Base-by-base conservation (phyloP, 2,329 filamentous ascomycete species). In the Monosporascus cannonballus region DNA sequence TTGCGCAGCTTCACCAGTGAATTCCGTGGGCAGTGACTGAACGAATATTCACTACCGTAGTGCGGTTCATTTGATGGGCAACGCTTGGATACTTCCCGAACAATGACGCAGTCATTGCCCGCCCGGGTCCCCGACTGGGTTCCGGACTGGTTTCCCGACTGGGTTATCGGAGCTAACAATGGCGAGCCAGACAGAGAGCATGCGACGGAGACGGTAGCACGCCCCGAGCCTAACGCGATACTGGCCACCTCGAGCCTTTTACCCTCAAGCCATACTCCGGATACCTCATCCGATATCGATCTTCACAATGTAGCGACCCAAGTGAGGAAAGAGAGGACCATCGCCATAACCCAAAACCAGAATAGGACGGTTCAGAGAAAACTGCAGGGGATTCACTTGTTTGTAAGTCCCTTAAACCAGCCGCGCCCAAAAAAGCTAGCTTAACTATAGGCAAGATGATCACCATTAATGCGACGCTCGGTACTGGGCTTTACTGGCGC, bases 401-500 rank as follows among this genome's bases (percentile, higher is more conserved):
- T 60, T 50, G 64, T 65, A 49, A 46, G 62, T 59, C 17, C 25
- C 34, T 8, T 11, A 7, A 20, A 8, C 14, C 5, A 24, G 9
- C 9, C 44, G 14, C n/a, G 27, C 9, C 15, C 18, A 3, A 24
- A 27, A 27, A 14, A 20, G 17, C 45, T 51, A 20, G 52, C 42
- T 42, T 39, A 48, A 15, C 5, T n/a, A 11, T 34, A 22, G 20
- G 2, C 17, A 37, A 66, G 64, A 66, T 66, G 64, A 66, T 65
- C 39, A 62, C 63, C 6, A 54, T 66, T 37, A 67, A 66, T 50
- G 60, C 57, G 0, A 67, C 62, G 0, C 54, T 66, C 1, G 64
- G 64, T 2, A 59, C 59, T 1, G 64, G 63, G 4, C 57, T 68
- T 8, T 67, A 66, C 54, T 66, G 64, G 64, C 57, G 64, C 39